Evolutionary conservation across 306 rosid genomes (phyloP).

Genomic region (Cucumis hystrix): DNA sequence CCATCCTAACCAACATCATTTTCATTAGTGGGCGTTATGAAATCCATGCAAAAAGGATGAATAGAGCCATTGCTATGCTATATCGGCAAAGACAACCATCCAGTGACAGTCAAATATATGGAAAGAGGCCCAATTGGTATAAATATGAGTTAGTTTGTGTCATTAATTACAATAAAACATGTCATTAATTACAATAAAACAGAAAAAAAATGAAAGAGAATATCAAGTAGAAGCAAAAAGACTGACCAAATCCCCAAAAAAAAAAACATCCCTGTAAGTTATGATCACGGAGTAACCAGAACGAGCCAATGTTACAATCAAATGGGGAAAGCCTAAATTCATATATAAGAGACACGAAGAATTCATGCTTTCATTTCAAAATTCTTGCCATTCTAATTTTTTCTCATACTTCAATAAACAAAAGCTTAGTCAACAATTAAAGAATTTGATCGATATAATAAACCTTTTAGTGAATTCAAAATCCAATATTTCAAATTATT

Average conservation of each 20-base stretch:
- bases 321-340: not conserved
- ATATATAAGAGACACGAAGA: not conserved
- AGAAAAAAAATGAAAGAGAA: no score
- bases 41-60: conserved; percentile 11
- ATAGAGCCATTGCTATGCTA: conserved; percentile 15
- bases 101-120: not conserved
- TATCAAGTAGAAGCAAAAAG: no score
- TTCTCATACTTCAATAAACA: not conserved
- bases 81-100: conserved; percentile 26
- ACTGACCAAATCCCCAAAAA: no score
- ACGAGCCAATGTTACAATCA: not conserved
- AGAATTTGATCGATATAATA: not conserved
- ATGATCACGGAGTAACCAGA: not conserved
- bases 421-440: not conserved
- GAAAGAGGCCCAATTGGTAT: not conserved
- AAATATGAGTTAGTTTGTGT: no score
- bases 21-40: conserved; percentile 10
- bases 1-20: conserved; percentile 43
- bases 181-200: no score
- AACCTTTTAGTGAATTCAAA: not conserved
- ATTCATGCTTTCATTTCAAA: not conserved
- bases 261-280: no score
- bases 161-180: no score
- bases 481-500: not conserved
- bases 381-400: not conserved